Evolutionary conservation across 306 rosid species (phyloP), one percentile per base, ranked within the genome.

Genomic region (Rosa chinensis): DNA sequence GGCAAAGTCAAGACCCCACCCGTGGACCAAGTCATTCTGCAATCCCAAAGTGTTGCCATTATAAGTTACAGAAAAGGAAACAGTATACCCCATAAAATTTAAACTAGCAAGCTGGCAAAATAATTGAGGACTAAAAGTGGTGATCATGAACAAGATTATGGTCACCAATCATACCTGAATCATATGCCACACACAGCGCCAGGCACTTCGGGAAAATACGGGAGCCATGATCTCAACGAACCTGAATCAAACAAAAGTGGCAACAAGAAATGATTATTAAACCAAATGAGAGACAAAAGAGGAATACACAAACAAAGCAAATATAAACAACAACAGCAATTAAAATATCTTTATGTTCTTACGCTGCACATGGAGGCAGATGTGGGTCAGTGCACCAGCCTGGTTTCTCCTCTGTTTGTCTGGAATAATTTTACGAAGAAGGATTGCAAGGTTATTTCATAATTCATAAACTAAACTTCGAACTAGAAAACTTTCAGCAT

Each of bases 151-250:
- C 55, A 39, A 72, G 67, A 56, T 43, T 53, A 52, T 13, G 62
- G 72, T 66, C 10, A 28, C 11, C 75, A 23, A 72, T 37, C 18
- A 16, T 82, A 92, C 99, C 97, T 95, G 99, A 80, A 95, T 85
- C 99, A 95, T 86, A 84, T 95, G 88, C 99, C 99, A 95, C 84
- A 95, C 98, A 77, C 99, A 95, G 63, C 97, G 98, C 99, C 99
- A 95, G 48, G 99, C 99, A 80, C 88, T 90, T 72, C 99, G 94
- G 7, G 99, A 95, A 81, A 95, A 95, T 69, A 95, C 99, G 1
- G 99, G 98, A 77, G 99, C 99, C 99, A 95, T 95, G 78, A 95
- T 95, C 88, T 95, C 99, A 67, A 95, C 97, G 80, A 95, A 95
- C 63, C 99, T 95, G 89, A 79, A 83, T 53, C 35, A 69, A 67